phyloP scores from a whole-genome alignment of 2,329 filamentous ascomycete genomes.

The Gnomoniopsis sp. region DNA sequence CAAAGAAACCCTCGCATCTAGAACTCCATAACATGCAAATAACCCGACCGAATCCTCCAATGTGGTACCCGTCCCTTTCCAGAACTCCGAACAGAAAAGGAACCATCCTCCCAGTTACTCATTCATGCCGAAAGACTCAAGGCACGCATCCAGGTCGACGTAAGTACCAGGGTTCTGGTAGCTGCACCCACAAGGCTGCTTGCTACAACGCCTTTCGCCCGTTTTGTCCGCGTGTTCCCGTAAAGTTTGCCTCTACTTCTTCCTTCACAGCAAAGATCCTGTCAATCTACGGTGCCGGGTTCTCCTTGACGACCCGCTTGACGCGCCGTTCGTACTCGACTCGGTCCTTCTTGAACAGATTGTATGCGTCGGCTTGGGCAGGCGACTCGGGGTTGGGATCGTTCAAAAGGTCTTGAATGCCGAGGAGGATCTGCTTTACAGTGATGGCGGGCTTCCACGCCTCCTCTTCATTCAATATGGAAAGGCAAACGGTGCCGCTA shows the following conservation, averaged over 20 bases:
- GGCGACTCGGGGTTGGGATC: conserved; percentile 97
- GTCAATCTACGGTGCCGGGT: conserved; percentile 64
- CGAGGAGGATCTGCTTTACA: conserved; percentile 93
- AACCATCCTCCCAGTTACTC: neutral
- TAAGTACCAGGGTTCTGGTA: neutral
- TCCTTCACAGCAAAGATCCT: neutral
- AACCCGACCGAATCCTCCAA: conserved; percentile 4
- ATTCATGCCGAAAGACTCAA: neutral
- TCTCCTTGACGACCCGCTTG: conserved; percentile 81
- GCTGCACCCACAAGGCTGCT: neutral
- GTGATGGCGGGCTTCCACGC: conserved; percentile 98
- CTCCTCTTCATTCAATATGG: conserved; percentile 96
- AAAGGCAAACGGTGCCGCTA: conserved; percentile 94
- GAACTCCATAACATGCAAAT: conserved; percentile 17
- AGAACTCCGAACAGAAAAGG: conserved; percentile 13
- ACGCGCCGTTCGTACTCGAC: conserved; percentile 86
- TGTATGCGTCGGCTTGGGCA: conserved; percentile 95
- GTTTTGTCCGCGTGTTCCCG: neutral
- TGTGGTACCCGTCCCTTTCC: conserved; percentile 10
- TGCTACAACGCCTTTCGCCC: neutral
- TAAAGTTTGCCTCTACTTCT: neutral
- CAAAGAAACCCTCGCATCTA: conserved; percentile 6
- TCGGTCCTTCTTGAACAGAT: conserved; percentile 89
- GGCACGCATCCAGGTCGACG: neutral
- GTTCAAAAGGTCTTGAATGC: conserved; percentile 92